Evolutionary conservation across 352 stramenopile species (phyloP).

Genomic region (Pythium aquatile): DNA sequence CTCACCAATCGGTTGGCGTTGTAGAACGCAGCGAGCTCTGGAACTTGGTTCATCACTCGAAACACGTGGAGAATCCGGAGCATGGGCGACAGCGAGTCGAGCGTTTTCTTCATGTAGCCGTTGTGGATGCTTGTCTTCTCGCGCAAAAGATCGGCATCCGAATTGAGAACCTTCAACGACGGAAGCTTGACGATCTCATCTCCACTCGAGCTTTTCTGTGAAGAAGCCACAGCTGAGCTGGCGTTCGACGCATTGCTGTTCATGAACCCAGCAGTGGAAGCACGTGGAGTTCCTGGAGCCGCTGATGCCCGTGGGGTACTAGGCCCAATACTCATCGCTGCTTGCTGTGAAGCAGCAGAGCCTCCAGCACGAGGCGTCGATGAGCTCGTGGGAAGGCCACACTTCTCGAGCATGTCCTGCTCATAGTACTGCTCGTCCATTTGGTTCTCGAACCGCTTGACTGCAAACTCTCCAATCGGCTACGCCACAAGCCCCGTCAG

Average conservation of each 20-base stretch:
- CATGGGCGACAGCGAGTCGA: constrained; percentile 64
- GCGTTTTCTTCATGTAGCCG: constrained; percentile 68
- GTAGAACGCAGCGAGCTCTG: constrained; percentile 72
- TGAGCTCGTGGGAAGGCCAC: constrained; percentile 29
- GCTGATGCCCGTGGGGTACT: constrained; percentile 9
- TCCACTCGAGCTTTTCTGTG: constrained; percentile 5
- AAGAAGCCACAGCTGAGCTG: constrained; percentile 11
- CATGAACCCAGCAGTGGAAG: not conserved
- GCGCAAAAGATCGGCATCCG: constrained; percentile 53
- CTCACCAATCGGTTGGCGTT: constrained; percentile 72
- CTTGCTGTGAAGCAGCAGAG: not conserved
- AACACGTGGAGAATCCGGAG: constrained; percentile 75
- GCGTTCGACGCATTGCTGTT: not conserved
- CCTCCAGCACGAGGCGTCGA: constrained; percentile 17
- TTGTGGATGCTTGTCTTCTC: constrained; percentile 64
- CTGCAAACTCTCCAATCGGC: constrained; percentile 62
- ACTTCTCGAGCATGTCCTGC: constrained; percentile 74
- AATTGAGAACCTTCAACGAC: constrained; percentile 73
- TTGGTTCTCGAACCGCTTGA: constrained; percentile 74
- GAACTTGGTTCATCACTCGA: constrained; percentile 67
- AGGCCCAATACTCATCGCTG: not conserved
- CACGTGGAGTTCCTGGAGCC: constrained; percentile 5
- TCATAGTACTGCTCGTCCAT: constrained; percentile 75
- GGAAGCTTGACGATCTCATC: constrained; percentile 50
- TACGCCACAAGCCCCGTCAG: constrained; percentile 14